Evolutionary conservation across 2,329 filamentous ascomycete species (phyloP).

Genomic region (Xylogone sp.): DNA sequence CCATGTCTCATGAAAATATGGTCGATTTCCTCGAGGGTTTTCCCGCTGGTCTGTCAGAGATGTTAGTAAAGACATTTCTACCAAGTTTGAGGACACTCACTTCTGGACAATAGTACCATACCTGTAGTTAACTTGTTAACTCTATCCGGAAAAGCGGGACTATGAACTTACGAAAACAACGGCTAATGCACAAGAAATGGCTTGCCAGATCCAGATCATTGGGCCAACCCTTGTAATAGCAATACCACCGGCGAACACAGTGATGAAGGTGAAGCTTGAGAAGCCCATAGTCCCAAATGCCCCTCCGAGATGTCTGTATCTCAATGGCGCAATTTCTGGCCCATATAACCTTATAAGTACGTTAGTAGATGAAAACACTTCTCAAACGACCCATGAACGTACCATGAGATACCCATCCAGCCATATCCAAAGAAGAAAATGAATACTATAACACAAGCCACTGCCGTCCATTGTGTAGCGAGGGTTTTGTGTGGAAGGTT

Average conservation of each 20-base stretch:
- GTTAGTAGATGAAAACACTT: not conserved
- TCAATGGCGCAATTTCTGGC: constrained; percentile 33
- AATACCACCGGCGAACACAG: constrained; percentile 31
- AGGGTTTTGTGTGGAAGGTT: constrained; percentile 4
- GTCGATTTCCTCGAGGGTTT: constrained; percentile 13
- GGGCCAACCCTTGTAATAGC: constrained; percentile 29
- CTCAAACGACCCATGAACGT: constrained; percentile 3
- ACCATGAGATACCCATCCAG: constrained; percentile 23
- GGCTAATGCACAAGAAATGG: constrained; percentile 25
- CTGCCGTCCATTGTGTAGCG: constrained; percentile 10
- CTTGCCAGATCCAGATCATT: constrained; percentile 34
- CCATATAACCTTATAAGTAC: constrained; percentile 22
- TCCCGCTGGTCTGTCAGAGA: constrained; percentile 6
- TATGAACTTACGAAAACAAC: constrained; percentile 7
- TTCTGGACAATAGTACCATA: constrained; percentile 11
- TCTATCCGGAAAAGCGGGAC: not conserved
- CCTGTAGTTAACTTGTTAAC: not conserved
- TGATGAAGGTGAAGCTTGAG: constrained; percentile 31
- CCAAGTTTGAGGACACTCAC: not conserved
- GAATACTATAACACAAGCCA: constrained; percentile 9
- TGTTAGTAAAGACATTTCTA: not conserved
- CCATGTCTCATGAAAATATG: constrained; percentile 4
- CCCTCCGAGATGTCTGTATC: constrained; percentile 31
- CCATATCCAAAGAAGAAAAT: constrained; percentile 10
- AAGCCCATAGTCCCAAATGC: constrained; percentile 31